A percentile compares a stretch with the other conserved stretches of the same genome.
phyloP scores from a whole-genome alignment of 176 grass and related monocot genomes.

The Lolium multiflorum region DNA sequence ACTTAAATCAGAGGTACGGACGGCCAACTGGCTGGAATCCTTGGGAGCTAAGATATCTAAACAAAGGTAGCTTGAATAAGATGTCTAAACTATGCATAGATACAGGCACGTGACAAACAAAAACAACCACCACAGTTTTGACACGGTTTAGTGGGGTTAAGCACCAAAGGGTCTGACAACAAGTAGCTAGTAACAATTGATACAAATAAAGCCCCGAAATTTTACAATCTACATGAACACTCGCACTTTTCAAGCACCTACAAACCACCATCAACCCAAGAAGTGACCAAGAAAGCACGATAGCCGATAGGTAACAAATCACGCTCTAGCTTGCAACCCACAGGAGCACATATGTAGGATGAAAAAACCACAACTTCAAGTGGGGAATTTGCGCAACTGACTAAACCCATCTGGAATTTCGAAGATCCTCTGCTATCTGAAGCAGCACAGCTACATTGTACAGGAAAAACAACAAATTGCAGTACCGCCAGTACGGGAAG shows the following conservation, averaged over 20 bases:
- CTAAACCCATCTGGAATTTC: background rate
- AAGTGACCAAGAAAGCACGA: background rate
- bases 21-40: background rate
- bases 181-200: conserved; percentile 6
- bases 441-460: background rate
- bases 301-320: background rate
- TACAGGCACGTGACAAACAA: background rate
- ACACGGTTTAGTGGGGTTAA: background rate
- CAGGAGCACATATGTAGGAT: background rate
- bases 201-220: background rate
- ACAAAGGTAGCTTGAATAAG: background rate
- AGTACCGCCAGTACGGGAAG: background rate
- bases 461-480: background rate
- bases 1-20: conserved; percentile 6
- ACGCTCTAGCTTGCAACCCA: background rate
- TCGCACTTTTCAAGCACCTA: background rate
- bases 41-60: background rate
- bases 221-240: background rate
- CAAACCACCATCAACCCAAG: background rate
- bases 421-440: background rate
- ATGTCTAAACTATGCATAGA: background rate
- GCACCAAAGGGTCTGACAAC: background rate
- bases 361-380: background rate
- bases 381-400: background rate
- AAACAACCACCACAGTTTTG: background rate